Percentiles rank a stretch among this genome's conserved stretches.
phyloP scores from a whole-genome alignment of 2,329 filamentous ascomycete species.

The Ascochyta koolunga region DNA sequence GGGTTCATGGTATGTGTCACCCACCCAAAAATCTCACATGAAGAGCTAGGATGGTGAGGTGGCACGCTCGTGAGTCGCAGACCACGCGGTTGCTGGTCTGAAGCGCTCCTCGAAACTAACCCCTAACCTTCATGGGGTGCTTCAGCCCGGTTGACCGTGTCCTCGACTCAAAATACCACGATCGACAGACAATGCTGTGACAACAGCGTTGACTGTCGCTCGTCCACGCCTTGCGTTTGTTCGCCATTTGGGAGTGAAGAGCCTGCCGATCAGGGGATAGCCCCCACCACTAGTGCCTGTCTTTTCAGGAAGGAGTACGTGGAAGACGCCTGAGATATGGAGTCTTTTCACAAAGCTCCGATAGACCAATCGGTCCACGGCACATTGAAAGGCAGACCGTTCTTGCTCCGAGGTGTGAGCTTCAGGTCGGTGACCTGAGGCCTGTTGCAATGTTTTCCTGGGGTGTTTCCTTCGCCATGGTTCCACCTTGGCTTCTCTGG shows the following conservation, averaged over 20 bases:
- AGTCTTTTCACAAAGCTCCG: constrained; percentile 20
- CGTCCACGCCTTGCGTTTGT: constrained; percentile 11
- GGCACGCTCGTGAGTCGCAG: constrained; percentile 19
- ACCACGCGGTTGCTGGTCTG: not conserved
- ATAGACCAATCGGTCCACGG: constrained; percentile 32
- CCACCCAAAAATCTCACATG: constrained; percentile 7
- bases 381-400: constrained; percentile 18
- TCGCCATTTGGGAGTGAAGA: constrained; percentile 20
- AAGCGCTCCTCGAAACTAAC: constrained; percentile 10
- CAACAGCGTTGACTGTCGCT: constrained; percentile 1
- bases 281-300: constrained; percentile 29
- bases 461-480: constrained; percentile 9
- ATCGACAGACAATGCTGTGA: constrained; percentile 3
- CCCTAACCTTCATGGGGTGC: constrained; percentile 9
- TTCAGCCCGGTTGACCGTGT: constrained; percentile 2
- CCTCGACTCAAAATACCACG: constrained; percentile 10
- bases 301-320: constrained; percentile 29
- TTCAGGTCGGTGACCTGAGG: constrained; percentile 7
- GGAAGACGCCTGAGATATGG: constrained; percentile 35
- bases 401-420: constrained; percentile 10
- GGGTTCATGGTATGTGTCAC: constrained; percentile 20
- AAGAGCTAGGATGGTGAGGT: constrained; percentile 18
- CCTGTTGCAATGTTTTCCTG: not conserved
- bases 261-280: constrained; percentile 27
- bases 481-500: constrained; percentile 7